These are phyloP conservation scores for Niebla homalea DNA, from an alignment of 495 filamentous ascomycete species.

Conservation along the genomic window DNA sequence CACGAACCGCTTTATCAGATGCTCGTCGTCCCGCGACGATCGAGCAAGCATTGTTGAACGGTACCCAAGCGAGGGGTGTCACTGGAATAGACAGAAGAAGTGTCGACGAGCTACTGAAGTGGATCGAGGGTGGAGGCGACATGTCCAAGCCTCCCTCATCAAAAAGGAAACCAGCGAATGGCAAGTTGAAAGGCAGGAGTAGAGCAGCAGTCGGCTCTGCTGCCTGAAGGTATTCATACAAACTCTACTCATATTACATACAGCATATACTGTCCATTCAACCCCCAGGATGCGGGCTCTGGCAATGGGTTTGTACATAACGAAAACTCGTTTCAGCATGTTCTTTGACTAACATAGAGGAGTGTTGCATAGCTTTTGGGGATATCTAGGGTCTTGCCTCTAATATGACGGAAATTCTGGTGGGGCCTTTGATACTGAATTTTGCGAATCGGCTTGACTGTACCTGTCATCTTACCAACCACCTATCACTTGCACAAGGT, in stretches of 20 bases:
- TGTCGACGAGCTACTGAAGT: conserved; percentile 77
- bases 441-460: too few relatives aligned
- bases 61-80: conserved; percentile 24
- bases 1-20: conserved; percentile 34
- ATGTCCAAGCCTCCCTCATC: conserved; percentile 36
- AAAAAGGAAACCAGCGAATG: conserved; percentile 56
- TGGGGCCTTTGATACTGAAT: too few relatives aligned
- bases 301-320: too few relatives aligned
- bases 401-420: background rate
- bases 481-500: background rate
- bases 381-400: background rate
- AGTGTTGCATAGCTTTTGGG: background rate
- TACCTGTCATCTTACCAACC: too few relatives aligned
- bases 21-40: conserved; percentile 30
- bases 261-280: background rate
- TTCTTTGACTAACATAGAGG: background rate
- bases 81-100: conserved; percentile 51
- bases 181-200: conserved; percentile 59
- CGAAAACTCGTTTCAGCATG: background rate
- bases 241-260: background rate
- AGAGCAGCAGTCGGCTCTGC: conserved; percentile 30
- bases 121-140: conserved; percentile 63
- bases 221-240: background rate
- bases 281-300: too few relatives aligned
- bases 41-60: conserved; percentile 38